Evolutionary conservation across 2,329 filamentous ascomycete species (phyloP).

Genomic region (Triangularia setosa): DNA sequence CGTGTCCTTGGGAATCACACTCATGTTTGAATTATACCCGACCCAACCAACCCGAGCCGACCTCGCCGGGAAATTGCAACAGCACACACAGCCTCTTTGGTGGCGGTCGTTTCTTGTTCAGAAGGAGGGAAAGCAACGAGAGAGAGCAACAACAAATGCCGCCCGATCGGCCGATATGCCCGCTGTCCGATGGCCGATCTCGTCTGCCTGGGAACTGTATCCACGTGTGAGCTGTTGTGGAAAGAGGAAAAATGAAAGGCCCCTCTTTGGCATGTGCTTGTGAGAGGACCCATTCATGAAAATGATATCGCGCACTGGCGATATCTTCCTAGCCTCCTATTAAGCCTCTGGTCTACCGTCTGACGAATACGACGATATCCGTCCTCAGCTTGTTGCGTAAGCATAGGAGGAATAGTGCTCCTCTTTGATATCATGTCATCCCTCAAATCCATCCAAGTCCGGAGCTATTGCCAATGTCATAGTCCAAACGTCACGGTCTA

Average conservation of each 20-base stretch:
- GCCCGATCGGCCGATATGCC: conserved; percentile 1
- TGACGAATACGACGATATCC: background rate
- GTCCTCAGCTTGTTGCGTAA: background rate
- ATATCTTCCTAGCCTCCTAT: background rate
- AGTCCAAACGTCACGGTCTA: background rate
- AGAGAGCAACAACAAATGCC: background rate
- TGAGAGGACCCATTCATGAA: background rate
- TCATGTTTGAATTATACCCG: background rate
- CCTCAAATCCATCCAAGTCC: background rate
- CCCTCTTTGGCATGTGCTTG: background rate
- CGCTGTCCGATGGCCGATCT: background rate
- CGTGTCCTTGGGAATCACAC: background rate
- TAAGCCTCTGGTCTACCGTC: background rate
- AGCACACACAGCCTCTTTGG: background rate
- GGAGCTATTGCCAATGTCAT: background rate
- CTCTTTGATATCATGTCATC: background rate
- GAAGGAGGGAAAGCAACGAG: background rate
- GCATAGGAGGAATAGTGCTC: background rate
- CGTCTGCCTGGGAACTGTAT: background rate
- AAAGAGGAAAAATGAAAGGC: background rate
- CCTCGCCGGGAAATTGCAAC: background rate
- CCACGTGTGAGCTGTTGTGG: background rate
- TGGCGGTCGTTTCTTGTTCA: background rate
- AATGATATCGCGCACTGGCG: background rate
- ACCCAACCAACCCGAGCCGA: background rate